Base-by-base conservation (phyloP, 345 rosid species). In the Psidium friedrichsthalianum region DNA sequence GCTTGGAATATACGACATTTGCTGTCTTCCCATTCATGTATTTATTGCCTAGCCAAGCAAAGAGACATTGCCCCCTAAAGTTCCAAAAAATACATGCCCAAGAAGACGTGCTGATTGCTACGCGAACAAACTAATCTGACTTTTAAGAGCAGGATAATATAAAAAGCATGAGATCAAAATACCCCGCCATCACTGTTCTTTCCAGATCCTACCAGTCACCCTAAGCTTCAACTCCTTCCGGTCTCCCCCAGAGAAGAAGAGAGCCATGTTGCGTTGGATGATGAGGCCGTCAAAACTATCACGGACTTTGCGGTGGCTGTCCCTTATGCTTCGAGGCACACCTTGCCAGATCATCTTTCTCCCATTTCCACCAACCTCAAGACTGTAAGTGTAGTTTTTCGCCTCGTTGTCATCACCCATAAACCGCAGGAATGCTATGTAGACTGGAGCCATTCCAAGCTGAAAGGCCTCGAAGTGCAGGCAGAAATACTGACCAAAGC, bases 201-300 rank as follows among this genome's bases (percentile, higher is more conserved):
- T 95, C 98, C 98, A 95, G 58, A 95, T 95, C 74, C 98, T 88
- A 57, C 98, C 98, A 2, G 98, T 92, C 64, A 95, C 98, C 89
- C 98, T 87, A 55, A 94, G 98, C 90, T 95, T 95, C 87, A 94
- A 86, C 82, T 94, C 98, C 84, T 94, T 93, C 89, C 95, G 84
- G 85, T 95, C 98, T 25, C 96, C 96, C 4, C 98, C 96, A 0
- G 98, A 94, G 90, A 95, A 94, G 91, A 94, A 95, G 52, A 95
- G 93, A 24, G 98, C 95, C 95, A 94, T 94, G 86, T 89, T 95
- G 80, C 98, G 92, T 36, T 94, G 98, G 83, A 95, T 95, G 32
- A 95, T 92, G 51, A 95, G 94, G 29, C 98, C 98, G 27, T 95
- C 98, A 25, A 92, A 95, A 84, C 98, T 94, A 88, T 94, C 98